These are phyloP conservation scores for Xerocomus potaroensis DNA, from an alignment of 768 basidiomycete genomes.

Conservation along the genomic window DNA sequence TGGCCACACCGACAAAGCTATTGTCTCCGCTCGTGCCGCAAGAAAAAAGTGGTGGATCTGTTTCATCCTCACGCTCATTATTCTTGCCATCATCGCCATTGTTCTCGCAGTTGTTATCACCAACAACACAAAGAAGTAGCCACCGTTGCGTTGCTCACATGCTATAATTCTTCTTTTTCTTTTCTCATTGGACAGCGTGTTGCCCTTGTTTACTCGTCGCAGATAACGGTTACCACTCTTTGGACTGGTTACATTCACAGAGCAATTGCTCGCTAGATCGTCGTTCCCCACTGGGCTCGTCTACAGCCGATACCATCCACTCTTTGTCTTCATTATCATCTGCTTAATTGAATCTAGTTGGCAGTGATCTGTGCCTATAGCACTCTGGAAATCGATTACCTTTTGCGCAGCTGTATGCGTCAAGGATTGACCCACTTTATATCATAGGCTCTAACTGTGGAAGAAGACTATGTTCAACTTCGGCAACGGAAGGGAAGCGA, in stretches of 20 bases:
- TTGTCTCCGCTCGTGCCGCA: too few species aligned
- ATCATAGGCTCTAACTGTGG: too few species aligned
- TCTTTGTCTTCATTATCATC: constrained; percentile 19
- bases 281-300: background rate
- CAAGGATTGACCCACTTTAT: too few species aligned
- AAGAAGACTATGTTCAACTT: too few species aligned
- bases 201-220: constrained; percentile 4
- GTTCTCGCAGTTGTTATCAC: constrained; percentile 56
- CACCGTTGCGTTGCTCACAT: background rate
- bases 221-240: constrained; percentile 18
- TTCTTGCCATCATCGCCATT: constrained; percentile 64
- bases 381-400: constrained; percentile 5
- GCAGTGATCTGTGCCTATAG: constrained; percentile 14
- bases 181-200: constrained; percentile 9
- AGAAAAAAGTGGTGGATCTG: constrained; percentile 99
- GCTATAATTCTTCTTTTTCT: background rate
- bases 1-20: too few species aligned
- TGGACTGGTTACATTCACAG: constrained; percentile 14
- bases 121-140: constrained; percentile 38
- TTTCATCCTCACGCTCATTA: constrained; percentile 67
- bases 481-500: too few species aligned
- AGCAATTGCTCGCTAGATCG: constrained; percentile 13
- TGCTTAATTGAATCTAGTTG: constrained; percentile 27
- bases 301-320: constrained; percentile 7
- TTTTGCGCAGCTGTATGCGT: background rate